phyloP scores from a whole-genome alignment of 352 stramenopile species.

The Aphanomyces euteiches region DNA sequence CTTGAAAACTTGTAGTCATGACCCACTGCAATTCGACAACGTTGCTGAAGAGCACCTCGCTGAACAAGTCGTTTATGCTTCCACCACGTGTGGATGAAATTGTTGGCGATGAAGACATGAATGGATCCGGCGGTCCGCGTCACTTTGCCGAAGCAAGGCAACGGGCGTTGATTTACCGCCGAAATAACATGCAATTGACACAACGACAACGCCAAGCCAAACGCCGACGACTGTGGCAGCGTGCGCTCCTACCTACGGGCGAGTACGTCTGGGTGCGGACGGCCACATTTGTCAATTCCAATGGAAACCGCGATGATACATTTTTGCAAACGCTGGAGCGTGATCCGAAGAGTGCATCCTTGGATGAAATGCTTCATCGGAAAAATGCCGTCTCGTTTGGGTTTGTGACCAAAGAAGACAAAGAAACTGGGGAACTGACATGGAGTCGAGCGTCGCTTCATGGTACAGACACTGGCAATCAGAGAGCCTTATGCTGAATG shows the following conservation, averaged over 20 bases:
- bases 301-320: conserved; percentile 33
- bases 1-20: neutral
- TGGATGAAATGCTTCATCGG: conserved; percentile 61
- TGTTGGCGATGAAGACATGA: conserved; percentile 21
- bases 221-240: conserved; percentile 55
- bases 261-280: conserved; percentile 65
- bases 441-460: conserved; percentile 17
- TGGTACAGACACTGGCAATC: neutral
- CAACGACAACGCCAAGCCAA: conserved; percentile 59
- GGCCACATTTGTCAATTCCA: conserved; percentile 35
- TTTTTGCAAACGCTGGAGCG: conserved; percentile 46
- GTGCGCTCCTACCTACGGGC: conserved; percentile 50
- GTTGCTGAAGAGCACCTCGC: conserved; percentile 34
- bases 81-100: conserved; percentile 31
- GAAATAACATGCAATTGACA: conserved; percentile 66
- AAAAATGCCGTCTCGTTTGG: conserved; percentile 67
- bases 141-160: conserved; percentile 37
- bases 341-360: conserved; percentile 33
- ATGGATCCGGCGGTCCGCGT: neutral
- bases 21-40: conserved; percentile 3
- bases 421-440: conserved; percentile 12
- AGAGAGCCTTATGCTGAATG: too few relatives aligned
- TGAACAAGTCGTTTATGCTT: conserved; percentile 54
- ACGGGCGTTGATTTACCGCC: conserved; percentile 52
- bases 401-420: conserved; percentile 22